Evolutionary conservation across 306 rosid genomes (phyloP).

Genomic region (Fagus sylvatica): DNA sequence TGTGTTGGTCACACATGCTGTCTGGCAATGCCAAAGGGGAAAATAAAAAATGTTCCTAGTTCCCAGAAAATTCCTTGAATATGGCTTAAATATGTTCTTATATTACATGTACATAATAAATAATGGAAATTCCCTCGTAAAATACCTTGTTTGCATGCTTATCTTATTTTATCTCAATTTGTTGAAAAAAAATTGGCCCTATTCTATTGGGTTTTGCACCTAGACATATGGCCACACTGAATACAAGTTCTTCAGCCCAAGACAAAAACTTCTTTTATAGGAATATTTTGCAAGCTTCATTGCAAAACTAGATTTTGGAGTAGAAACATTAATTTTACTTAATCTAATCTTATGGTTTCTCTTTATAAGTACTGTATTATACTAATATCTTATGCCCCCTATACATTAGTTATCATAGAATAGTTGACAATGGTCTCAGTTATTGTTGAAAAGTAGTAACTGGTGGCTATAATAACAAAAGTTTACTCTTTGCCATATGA

Average conservation of each 20-base stretch:
- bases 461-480: background rate
- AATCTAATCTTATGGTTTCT: background rate
- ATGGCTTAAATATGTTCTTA: background rate
- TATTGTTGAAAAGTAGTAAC: background rate
- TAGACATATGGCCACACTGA: background rate
- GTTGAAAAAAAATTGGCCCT: background rate
- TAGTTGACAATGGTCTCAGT: background rate
- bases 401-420: background rate
- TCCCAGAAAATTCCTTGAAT: background rate
- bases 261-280: background rate
- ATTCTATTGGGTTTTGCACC: background rate
- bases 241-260: background rate
- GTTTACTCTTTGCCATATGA: background rate
- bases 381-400: background rate
- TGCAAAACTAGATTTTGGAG: background rate
- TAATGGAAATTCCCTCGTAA: background rate
- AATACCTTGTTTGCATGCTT: background rate
- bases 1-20: background rate
- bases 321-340: background rate
- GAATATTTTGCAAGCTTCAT: background rate
- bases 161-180: background rate
- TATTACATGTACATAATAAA: background rate
- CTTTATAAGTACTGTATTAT: background rate
- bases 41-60: background rate
- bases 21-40: background rate